Conservation (phyloP, 2,329 filamentous ascomycete species). For the Talaromyces verruculosus region DNA sequence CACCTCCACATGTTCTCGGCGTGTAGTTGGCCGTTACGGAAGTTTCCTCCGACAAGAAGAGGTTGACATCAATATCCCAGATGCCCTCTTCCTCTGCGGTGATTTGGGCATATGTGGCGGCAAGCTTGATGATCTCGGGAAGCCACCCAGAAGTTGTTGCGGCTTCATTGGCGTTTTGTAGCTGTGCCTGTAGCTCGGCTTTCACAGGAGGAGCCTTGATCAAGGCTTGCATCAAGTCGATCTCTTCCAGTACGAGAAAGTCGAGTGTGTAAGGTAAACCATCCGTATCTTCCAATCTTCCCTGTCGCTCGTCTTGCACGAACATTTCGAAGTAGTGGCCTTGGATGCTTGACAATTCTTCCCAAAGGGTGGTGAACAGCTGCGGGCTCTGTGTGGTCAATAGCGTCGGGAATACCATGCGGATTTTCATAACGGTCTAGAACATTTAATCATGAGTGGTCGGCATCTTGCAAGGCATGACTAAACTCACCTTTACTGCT, state of each 20-base stretch:
- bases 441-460: conserved; percentile 23
- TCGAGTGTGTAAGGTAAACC: conserved; percentile 92
- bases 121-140: conserved; percentile 80
- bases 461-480: not conserved
- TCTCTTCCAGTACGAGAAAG: conserved; percentile 86
- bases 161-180: conserved; percentile 60
- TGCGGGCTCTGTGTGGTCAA: conserved; percentile 77
- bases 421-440: conserved; percentile 83
- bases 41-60: conserved; percentile 93
- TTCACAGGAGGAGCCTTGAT: conserved; percentile 85
- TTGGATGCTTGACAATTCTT: conserved; percentile 75
- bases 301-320: conserved; percentile 80
- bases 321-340: conserved; percentile 77
- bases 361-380: conserved; percentile 86
- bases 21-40: conserved; percentile 96
- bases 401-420: conserved; percentile 76
- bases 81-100: conserved; percentile 88
- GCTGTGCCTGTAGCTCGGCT: conserved; percentile 79
- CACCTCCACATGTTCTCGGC: conserved; percentile 85
- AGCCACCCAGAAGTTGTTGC: conserved; percentile 74
- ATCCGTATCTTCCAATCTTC: conserved; percentile 84
- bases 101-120: conserved; percentile 83
- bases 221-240: conserved; percentile 92
- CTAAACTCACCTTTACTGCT: conserved; percentile 67
- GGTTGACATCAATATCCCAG: conserved; percentile 95